Evolutionary conservation across 2,329 filamentous ascomycete genomes (phyloP).

Genomic region (Ustulina deusta): DNA sequence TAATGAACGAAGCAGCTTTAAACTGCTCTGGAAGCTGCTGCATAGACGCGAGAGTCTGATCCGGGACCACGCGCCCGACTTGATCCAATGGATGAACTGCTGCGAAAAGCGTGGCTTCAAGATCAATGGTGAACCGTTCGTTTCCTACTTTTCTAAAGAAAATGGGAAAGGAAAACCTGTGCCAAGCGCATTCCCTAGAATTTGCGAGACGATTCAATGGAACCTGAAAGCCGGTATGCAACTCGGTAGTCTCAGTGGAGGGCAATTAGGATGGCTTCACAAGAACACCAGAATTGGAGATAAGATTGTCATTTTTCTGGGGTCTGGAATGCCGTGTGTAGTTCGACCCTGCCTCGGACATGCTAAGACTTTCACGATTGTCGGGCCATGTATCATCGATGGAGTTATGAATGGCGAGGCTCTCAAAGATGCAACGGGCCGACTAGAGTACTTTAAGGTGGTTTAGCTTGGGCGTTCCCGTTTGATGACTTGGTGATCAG

Average conservation of each 20-base stretch:
- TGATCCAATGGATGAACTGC: conserved; percentile 16
- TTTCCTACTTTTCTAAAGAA: neutral
- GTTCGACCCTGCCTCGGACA: neutral
- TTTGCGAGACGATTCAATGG: neutral
- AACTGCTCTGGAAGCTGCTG: conserved; percentile 2
- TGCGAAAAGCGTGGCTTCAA: neutral
- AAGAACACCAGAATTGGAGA: conserved; percentile 1
- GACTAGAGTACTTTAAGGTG: neutral
- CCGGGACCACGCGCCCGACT: neutral
- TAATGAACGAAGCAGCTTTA: neutral
- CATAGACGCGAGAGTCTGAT: neutral
- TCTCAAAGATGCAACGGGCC: neutral
- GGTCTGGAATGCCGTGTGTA: neutral
- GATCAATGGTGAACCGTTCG: neutral
- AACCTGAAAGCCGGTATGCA: conserved; percentile 1
- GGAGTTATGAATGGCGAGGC: conserved; percentile 12
- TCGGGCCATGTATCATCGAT: conserved; percentile 1
- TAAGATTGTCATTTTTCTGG: neutral
- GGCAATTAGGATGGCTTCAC: conserved; percentile 8
- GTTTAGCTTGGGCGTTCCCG: neutral
- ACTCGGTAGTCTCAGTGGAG: neutral
- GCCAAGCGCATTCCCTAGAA: neutral
- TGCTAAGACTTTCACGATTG: neutral
- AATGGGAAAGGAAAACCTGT: neutral
- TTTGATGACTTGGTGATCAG: neutral